Evolutionary conservation across 306 rosid genomes (phyloP), one percentile per base, ranked within the genome.

Genomic region (Vigna unguiculata): DNA sequence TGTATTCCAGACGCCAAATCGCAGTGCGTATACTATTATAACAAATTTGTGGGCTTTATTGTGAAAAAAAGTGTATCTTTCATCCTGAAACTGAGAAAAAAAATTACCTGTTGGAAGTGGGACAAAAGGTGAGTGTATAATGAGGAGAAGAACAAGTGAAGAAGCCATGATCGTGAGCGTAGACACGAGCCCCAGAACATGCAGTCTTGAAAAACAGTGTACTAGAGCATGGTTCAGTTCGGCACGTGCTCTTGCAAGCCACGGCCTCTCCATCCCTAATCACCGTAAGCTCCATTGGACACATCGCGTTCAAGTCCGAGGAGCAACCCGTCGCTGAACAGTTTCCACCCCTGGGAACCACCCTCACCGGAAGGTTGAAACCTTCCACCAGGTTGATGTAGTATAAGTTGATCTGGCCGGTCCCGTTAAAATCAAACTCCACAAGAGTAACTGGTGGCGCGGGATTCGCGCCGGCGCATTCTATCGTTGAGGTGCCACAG

Each of bases 361-460:
- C 77, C 14, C 12, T 34, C 88, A 93, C 77, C 0, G 97, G 88
- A 0, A 93, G 89, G 78, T 91, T 91, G 81, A 85, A 91, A 0
- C 98, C 98, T 65, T 93, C 92, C 2, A 91, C 98, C 2, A 93
- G 86, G 75, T 96, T 93, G 5, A 93, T 96, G 76, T 91, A 95
- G 69, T 84, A 93, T 82, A 89, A 89, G 38, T 93, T 96, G 0
- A 84, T 82, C 7, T 93, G 93, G 0, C 76, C 79, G 1, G 88
- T 84, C 0, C 97, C 92, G 85, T 88, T 86, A 0, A 93, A 38
- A 0, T 92, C 88, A 73, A 89, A 89, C 69, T 91, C 97, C 0
- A 90, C 98, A 0, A 89, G 80, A 2, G 92, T 88, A 1, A 91
- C 90, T 0, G 98, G 98, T 0, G 96, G 97, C 0, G 41, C 25